Evolutionary conservation across 768 basidiomycete species (phyloP).

Genomic region (Tubosaeta sp.): DNA sequence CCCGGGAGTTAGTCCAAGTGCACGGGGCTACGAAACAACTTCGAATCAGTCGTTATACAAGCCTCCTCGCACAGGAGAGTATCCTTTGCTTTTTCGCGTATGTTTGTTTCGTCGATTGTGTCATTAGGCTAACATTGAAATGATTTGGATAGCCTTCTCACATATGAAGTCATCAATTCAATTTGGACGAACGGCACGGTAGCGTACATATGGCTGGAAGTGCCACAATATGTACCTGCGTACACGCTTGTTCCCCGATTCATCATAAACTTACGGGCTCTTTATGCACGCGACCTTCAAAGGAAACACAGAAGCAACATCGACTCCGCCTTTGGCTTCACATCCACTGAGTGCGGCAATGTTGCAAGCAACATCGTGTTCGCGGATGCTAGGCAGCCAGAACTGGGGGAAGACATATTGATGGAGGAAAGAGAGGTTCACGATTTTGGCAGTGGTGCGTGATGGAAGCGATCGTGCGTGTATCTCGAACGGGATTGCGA

Average conservation of each 20-base stretch:
- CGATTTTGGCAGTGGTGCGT: no score
- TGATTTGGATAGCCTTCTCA: background rate
- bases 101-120: no score
- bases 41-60: no score
- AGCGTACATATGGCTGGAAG: background rate
- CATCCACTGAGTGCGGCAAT: background rate
- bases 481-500: no score
- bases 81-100: no score
- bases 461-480: no score
- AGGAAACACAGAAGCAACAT: background rate
- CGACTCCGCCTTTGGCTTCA: background rate
- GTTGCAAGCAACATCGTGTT: background rate
- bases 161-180: background rate
- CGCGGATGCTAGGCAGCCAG: background rate
- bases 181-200: background rate
- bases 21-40: no score
- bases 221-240: background rate
- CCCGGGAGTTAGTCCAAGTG: no score
- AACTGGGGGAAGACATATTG: background rate
- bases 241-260: background rate
- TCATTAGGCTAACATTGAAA: no score
- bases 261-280: background rate
- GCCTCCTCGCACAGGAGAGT: no score
- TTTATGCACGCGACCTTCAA: background rate
- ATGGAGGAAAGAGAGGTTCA: no score